These are phyloP conservation scores for Endoconidiophora polonica DNA, from an alignment of 2,329 filamentous ascomycete genomes.

Conservation along the genomic window DNA sequence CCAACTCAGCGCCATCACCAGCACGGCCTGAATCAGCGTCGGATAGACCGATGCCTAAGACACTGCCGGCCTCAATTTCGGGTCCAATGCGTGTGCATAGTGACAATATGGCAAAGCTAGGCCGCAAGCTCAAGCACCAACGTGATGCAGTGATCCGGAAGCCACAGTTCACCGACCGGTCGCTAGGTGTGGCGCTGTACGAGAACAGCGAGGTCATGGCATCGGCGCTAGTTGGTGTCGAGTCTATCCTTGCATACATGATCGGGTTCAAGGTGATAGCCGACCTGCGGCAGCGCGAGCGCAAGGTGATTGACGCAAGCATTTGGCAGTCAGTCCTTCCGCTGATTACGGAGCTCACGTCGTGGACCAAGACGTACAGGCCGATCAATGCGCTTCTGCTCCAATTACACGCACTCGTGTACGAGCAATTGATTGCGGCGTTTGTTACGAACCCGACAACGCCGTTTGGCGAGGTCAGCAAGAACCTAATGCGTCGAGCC, in stretches of 20 bases:
- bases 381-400: conserved; percentile 27
- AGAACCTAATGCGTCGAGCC: conserved; percentile 12
- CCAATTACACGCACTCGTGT: conserved; percentile 27
- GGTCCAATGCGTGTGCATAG: conserved; percentile 14
- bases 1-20: conserved; percentile 2
- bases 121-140: conserved; percentile 36
- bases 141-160: conserved; percentile 28
- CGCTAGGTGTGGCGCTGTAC: conserved; percentile 16
- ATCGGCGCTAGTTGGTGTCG: conserved; percentile 28
- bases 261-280: conserved; percentile 34
- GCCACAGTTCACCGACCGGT: conserved; percentile 15
- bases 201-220: conserved; percentile 22
- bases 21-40: background rate
- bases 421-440: conserved; percentile 29
- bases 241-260: conserved; percentile 37
- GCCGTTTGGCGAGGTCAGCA: conserved; percentile 19
- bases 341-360: conserved; percentile 25
- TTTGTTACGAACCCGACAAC: conserved; percentile 18
- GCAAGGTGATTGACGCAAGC: conserved; percentile 25
- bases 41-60: conserved; percentile 1
- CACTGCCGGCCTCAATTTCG: background rate
- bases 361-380: conserved; percentile 20
- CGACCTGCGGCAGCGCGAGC: conserved; percentile 27
- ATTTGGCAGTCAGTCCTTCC: conserved; percentile 30
- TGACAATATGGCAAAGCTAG: conserved; percentile 23